Base-by-base conservation (phyloP, 2,329 filamentous ascomycete genomes). In the Penicillium sp. region DNA sequence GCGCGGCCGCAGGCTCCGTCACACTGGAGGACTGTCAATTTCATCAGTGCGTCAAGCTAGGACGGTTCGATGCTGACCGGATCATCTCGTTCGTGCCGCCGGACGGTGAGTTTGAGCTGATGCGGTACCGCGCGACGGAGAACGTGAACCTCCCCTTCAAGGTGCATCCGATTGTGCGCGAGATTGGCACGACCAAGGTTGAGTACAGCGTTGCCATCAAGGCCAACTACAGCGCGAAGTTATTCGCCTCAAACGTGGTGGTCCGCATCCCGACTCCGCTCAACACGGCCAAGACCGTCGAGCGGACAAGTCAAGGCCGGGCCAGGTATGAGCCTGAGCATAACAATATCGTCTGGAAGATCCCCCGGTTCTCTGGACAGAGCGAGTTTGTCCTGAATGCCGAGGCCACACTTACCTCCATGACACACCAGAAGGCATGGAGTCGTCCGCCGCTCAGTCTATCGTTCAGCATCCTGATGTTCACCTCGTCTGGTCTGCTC, bases 101-200 rank as follows among this genome's bases (percentile, higher is more conserved):
- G 2, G 92, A 98, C 61, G 92, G 92, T 51, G 90, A 95, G 61
- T 98, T 98, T 65, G 92, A 98, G 70, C 76, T 98, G 46, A 98
- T 98, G 92, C 84, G 89, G 32, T 98, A 98, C 67, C 87, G 93
- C 35, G 89, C 92, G 8, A 96, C 90, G 15, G 92, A 98, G 64
- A 98, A 98, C 59, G 90, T 98, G 61, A 98, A 98, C 61, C 73
- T 98, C 11, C 93, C 92, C 0, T 98, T 98, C 77, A 96, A 95
- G 65, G 88, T 98, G 7, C 92, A 98, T 61, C 90, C 90, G 50
- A 98, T 98, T 52, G 92, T 98, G 59, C 95, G 95, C 61, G 92
- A 98, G 67, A 78, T 96, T 42, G 90, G 92, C 50, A 93, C 92
- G 60, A 92, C 87, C 28, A 96, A 95, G 67, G 92, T 98, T 44